phyloP scores from a whole-genome alignment of 2,329 filamentous ascomycete species.

The Bipolaris cookei region DNA sequence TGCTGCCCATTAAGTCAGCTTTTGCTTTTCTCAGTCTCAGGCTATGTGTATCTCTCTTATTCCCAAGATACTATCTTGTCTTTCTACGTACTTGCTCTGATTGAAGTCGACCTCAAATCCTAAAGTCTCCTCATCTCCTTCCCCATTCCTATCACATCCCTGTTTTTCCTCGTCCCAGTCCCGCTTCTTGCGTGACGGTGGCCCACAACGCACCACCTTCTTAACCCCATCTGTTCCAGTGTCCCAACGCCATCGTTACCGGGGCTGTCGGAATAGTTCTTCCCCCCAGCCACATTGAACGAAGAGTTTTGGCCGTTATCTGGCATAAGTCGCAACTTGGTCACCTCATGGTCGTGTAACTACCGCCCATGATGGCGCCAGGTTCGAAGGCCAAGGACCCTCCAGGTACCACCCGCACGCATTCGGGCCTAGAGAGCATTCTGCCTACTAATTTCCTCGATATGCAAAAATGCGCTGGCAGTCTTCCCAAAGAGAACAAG shows the following conservation, averaged over 20 bases:
- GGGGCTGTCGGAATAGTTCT: slow-evolving; percentile 27
- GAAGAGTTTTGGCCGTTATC: slow-evolving; percentile 12
- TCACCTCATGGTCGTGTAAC: slow-evolving; percentile 24
- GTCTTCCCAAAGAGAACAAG: slow-evolving; percentile 25
- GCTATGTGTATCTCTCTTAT: background rate
- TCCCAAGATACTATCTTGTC: background rate
- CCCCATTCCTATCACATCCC: slow-evolving; percentile 13
- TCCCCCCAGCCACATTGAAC: slow-evolving; percentile 16
- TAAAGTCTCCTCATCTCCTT: background rate
- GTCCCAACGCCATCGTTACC: slow-evolving; percentile 16
- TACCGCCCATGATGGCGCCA: slow-evolving; percentile 26
- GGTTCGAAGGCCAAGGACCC: slow-evolving; percentile 22
- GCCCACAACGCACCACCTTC: slow-evolving; percentile 27
- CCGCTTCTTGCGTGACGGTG: slow-evolving; percentile 27
- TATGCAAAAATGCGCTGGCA: slow-evolving; percentile 16
- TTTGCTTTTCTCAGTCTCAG: background rate
- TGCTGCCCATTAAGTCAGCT: slow-evolving; percentile 1
- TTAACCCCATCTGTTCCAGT: slow-evolving; percentile 19
- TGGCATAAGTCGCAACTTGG: slow-evolving; percentile 10
- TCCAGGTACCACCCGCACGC: slow-evolving; percentile 27
- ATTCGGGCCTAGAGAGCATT: slow-evolving; percentile 39
- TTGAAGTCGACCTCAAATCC: slow-evolving; percentile 3
- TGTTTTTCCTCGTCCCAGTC: slow-evolving; percentile 9
- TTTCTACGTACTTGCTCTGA: background rate
- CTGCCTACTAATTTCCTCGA: slow-evolving; percentile 33